Evolutionary conservation across 441 rosid species (phyloP).

Genomic region (Syzygium malaccense): DNA sequence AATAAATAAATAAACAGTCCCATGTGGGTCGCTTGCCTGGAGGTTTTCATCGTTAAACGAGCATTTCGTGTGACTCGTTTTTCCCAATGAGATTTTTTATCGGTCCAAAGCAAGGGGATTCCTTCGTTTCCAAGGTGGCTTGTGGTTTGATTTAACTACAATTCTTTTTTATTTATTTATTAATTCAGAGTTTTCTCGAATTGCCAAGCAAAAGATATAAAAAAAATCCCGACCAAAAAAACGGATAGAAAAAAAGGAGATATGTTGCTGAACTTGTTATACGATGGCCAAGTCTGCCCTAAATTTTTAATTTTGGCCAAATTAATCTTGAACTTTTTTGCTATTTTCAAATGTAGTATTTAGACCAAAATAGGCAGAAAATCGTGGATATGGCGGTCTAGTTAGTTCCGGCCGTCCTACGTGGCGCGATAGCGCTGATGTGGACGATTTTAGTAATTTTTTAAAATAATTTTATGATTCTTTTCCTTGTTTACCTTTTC

Average conservation of each 20-base stretch:
- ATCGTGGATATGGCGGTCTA: fast-evolving
- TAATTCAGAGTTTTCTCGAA: not conserved
- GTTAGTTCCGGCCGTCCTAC: fast-evolving
- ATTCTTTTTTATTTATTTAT: not conserved
- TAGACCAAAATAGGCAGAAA: too few species aligned
- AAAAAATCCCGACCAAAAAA: not conserved
- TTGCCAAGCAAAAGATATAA: not conserved
- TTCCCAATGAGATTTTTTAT: not conserved
- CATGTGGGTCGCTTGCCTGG: not conserved
- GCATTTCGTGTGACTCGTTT: not conserved
- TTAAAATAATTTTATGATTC: fast-evolving
- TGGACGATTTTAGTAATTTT: fast-evolving
- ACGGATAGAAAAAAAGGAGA: not conserved
- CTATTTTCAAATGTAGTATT: not conserved
- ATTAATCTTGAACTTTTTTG: not conserved
- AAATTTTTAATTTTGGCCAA: not conserved
- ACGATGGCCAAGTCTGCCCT: fast-evolving
- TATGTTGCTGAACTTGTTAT: not conserved
- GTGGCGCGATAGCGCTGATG: not conserved
- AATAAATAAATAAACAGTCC: not conserved
- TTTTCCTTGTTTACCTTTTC: not conserved
- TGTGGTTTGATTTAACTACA: not conserved
- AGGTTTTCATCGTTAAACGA: not conserved
- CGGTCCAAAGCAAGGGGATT: not conserved
- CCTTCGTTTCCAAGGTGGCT: not conserved